These are phyloP conservation scores for Protomyces pachydermus DNA, from an alignment of 1,139 yeast genomes.

Conservation along the genomic window DNA sequence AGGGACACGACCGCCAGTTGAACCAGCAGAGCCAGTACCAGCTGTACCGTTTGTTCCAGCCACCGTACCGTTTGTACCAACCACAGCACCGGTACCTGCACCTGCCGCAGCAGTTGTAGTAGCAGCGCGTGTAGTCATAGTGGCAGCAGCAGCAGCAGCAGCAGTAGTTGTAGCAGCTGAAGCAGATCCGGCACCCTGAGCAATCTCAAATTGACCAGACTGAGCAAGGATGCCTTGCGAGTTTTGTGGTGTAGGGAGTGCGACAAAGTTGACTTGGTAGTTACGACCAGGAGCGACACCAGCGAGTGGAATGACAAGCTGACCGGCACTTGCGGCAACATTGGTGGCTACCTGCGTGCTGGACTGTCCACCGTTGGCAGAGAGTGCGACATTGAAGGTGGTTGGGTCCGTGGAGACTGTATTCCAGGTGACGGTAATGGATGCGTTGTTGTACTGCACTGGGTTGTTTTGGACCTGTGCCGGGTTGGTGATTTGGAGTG, in stretches of 20 bases:
- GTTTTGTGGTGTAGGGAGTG: constrained; percentile 4
- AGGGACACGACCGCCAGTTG: neutral
- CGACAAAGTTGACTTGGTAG: constrained; percentile 16
- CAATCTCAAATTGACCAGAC: constrained; percentile 14
- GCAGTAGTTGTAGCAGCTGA: neutral
- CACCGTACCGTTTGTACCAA: neutral
- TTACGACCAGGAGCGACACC: constrained; percentile 19
- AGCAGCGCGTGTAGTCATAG: neutral
- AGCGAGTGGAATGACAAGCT: constrained; percentile 2
- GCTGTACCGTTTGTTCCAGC: neutral
- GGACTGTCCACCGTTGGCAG: constrained; percentile 21
- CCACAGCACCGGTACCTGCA: neutral
- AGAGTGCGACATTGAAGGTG: constrained; percentile 6
- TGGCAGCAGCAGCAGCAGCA: neutral
- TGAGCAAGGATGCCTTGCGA: constrained; percentile 23
- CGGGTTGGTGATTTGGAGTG: constrained; percentile 21
- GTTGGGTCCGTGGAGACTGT: constrained; percentile 18
- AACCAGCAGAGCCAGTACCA: neutral
- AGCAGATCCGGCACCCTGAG: constrained; percentile 4
- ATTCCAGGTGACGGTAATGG: constrained; percentile 20
- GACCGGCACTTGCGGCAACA: constrained; percentile 1
- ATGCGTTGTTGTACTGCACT: constrained; percentile 19
- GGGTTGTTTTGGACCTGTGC: neutral
- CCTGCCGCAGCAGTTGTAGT: neutral
- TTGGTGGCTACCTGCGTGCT: constrained; percentile 6